These are phyloP conservation scores for Hondaea fermentalgiana DNA, from an alignment of 108 stramenopile genomes.

Conservation along the genomic window DNA sequence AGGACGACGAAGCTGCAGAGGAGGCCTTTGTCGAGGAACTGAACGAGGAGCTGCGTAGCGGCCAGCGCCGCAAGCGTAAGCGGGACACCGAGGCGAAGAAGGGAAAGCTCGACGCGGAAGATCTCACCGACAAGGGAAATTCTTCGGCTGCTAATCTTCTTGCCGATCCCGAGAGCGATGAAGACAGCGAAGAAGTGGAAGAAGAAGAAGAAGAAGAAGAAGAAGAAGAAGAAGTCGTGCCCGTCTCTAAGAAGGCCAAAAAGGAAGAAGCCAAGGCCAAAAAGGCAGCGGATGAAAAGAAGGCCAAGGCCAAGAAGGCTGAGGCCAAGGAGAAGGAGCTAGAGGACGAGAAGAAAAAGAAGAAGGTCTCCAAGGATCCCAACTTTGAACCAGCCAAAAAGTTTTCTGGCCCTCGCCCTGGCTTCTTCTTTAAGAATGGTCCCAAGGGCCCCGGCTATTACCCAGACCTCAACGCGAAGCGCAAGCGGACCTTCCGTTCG, in stretches of 20 bases:
- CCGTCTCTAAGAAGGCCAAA: neutral
- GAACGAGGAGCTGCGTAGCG: neutral
- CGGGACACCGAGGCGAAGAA: neutral
- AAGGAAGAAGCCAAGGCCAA: conserved; percentile 15
- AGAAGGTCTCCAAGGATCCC: neutral
- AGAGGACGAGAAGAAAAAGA: neutral
- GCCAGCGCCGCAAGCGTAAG: neutral
- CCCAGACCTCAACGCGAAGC: conserved; percentile 24
- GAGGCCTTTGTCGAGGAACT: conserved; percentile 30
- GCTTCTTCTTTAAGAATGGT: conserved; percentile 34
- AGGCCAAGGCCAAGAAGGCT: conserved; percentile 14
- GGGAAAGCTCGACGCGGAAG: neutral
- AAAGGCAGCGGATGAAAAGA: conserved; percentile 16
- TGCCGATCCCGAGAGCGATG: conserved; percentile 14
- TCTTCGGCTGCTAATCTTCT: neutral
- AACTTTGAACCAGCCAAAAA: conserved; percentile 27
- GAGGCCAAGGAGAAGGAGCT: neutral
- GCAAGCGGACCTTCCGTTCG: conserved; percentile 10
- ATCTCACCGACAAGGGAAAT: conserved; percentile 1
- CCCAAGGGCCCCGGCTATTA: conserved; percentile 38
- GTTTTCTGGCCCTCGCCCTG: conserved; percentile 26
- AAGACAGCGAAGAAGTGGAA: conserved; percentile 17
- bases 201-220: neutral
- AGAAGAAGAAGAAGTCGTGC: conserved; percentile 40
- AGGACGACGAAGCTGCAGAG: conserved; percentile 13